A percentile compares a stretch with the other conserved stretches of the same genome.
Evolutionary conservation across 2,329 filamentous ascomycete species (phyloP).

Genomic region (Plectosphaerella plurivora): DNA sequence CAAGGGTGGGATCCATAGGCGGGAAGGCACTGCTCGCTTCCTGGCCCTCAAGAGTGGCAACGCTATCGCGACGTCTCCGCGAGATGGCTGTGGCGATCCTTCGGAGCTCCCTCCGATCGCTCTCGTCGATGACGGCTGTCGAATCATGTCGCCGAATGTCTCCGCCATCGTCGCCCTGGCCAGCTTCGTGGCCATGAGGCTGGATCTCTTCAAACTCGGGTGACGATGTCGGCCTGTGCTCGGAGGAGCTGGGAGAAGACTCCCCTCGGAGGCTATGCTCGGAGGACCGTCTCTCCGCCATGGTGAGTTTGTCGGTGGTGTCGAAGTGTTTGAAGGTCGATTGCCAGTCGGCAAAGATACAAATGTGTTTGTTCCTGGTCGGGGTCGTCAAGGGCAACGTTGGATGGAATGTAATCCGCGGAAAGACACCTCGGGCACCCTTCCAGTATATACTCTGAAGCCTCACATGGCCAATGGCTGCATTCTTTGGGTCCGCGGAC

Average conservation of each 20-base stretch:
- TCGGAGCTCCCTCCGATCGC: conserved; percentile 30
- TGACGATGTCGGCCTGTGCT: neutral
- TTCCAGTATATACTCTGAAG: too few relatives aligned
- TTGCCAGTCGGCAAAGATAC: too few relatives aligned
- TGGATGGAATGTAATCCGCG: too few relatives aligned
- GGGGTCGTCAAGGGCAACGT: too few relatives aligned
- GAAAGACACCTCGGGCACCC: too few relatives aligned
- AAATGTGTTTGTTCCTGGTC: too few relatives aligned
- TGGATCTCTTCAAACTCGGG: neutral
- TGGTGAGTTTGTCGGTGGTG: neutral
- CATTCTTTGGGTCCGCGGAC: too few relatives aligned
- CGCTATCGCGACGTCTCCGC: conserved; percentile 23
- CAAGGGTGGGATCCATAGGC: conserved; percentile 23
- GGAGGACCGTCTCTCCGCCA: neutral
- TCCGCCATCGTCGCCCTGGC: neutral
- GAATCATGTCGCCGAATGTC: neutral
- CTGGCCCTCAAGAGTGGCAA: conserved; percentile 9
- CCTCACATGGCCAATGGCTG: too few relatives aligned
- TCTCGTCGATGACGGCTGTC: conserved; percentile 20
- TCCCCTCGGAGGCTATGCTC: neutral
- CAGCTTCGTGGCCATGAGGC: neutral
- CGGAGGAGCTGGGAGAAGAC: neutral
- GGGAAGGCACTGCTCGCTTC: conserved; percentile 3
- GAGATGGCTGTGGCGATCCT: conserved; percentile 34
- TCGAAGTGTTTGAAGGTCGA: too few relatives aligned